phyloP scores from a whole-genome alignment of 75 land plant genomes.

The Ceratopteris richardii region DNA sequence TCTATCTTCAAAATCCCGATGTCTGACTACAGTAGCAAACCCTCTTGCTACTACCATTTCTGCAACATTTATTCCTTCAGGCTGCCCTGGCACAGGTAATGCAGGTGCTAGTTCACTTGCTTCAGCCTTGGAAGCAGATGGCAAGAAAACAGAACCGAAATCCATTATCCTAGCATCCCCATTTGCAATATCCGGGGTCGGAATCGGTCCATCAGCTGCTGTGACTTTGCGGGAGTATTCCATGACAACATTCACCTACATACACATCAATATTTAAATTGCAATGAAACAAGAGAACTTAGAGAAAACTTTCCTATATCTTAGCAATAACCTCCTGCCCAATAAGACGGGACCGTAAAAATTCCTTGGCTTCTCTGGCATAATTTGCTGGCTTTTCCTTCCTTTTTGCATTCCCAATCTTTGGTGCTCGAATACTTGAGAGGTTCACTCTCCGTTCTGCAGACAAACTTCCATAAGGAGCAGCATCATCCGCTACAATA shows the following conservation, averaged over 20 bases:
- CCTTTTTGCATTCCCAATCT: slow-evolving; percentile 68
- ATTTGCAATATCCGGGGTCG: slow-evolving; percentile 25
- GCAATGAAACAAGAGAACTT: too few species aligned
- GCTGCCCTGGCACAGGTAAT: slow-evolving; percentile 32
- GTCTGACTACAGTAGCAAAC: slow-evolving; percentile 71
- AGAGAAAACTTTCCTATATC: too few species aligned
- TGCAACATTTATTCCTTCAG: slow-evolving; percentile 73
- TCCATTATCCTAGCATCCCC: slow-evolving; percentile 77
- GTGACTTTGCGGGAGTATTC: slow-evolving; percentile 87
- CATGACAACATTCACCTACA: slow-evolving; percentile 90
- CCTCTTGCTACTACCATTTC: slow-evolving; percentile 79
- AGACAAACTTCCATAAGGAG: slow-evolving; percentile 61
- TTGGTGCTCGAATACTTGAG: slow-evolving; percentile 91
- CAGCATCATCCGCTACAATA: slow-evolving; percentile 86
- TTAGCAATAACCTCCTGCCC: slow-evolving; percentile 57
- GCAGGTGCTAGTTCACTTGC: slow-evolving; percentile 33
- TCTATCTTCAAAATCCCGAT: slow-evolving; percentile 96
- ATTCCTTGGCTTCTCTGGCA: slow-evolving; percentile 94
- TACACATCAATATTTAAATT: neutral
- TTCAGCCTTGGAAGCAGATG: slow-evolving; percentile 48
- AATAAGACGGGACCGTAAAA: slow-evolving; percentile 70
- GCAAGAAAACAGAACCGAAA: slow-evolving; percentile 90
- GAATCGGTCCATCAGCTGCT: slow-evolving; percentile 48
- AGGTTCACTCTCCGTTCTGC: slow-evolving; percentile 92
- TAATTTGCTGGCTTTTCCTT: slow-evolving; percentile 69